These are phyloP conservation scores for Solanum hybrid DNA, from an alignment of 305 asterid genomes.

Conservation along the genomic window DNA sequence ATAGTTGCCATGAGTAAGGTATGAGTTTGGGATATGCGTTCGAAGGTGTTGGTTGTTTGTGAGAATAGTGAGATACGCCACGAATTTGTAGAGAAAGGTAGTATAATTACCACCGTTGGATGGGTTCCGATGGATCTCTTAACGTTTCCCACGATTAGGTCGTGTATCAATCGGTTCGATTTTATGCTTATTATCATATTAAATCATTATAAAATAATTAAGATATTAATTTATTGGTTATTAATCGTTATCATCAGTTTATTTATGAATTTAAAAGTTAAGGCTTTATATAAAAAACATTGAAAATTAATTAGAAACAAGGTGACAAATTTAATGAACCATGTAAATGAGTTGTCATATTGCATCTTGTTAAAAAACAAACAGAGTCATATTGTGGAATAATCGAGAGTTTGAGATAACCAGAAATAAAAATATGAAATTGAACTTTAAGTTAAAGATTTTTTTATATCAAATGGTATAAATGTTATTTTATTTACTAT, in stretches of 20 bases:
- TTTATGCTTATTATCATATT: too few species aligned
- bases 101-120: not conserved
- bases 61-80: not conserved
- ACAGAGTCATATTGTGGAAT: not conserved
- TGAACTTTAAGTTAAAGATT: not conserved
- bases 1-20: slow-evolving; percentile 12
- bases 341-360: too few species aligned
- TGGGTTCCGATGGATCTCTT: not conserved
- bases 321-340: not conserved
- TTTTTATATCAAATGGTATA: not conserved
- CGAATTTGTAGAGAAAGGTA: not conserved
- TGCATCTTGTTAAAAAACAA: not conserved
- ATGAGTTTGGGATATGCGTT: not conserved
- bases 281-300: too few species aligned
- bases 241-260: too few species aligned
- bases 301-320: too few species aligned
- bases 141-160: too few species aligned
- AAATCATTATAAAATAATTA: too few species aligned
- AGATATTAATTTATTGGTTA: too few species aligned
- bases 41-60: not conserved
- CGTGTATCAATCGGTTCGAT: not conserved
- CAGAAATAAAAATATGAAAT: too few species aligned
- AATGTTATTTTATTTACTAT: not conserved
- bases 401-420: not conserved
- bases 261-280: not conserved